Base-by-base conservation (phyloP, 192 early-diverging fungal genomes). In the Gigaspora rosea region DNA sequence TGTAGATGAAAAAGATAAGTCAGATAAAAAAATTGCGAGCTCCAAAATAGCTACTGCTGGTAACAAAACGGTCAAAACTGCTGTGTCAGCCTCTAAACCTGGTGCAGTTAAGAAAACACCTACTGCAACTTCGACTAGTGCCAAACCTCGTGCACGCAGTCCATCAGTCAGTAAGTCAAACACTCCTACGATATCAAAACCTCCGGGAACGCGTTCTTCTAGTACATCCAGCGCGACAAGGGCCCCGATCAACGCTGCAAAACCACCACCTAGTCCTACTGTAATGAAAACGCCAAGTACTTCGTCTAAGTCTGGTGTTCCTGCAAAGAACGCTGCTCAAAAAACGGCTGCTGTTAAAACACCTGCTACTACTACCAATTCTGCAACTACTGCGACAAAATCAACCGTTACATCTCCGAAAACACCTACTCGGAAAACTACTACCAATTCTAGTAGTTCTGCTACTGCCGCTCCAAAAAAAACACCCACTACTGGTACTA, bases 131-230 rank as follows among this genome's bases (percentile, higher is more conserved):
- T 32, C 58, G 12, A 63, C 51, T 52, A 62, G 16, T 65, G 16
- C 9, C 58, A n/a, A 49, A 41, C 41, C 74, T 49, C 56, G 74
- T 64, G 63, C 74, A 16, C 59, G 74, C 12, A 71, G 70, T 36
- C 11, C 70, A 16, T 71, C 70, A 13, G 27, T 71, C 22, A 66
- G 64, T 20, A 66, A 66, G 46, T 18, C 64, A n/a, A 47, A 66
- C 41, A 8, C 64, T 9, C 46, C n/a, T 9, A 46, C 64, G 46
- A 8, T 46, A n/a, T n/a, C 64, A 2, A 66, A 66, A 47, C 2
- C 64, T 47, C 64, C 64, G n/a, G 59, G 27, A 11, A 32, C 59
- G 12, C 64, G 64, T n/a, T 66, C 64, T n/a, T 57, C 71, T 36
- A 73, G 51, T 8, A 71, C 69, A 27, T 57, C 71, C 46, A 73